Conservation (phyloP, 176 grass and related monocot species). For the Pharus latifolius region DNA sequence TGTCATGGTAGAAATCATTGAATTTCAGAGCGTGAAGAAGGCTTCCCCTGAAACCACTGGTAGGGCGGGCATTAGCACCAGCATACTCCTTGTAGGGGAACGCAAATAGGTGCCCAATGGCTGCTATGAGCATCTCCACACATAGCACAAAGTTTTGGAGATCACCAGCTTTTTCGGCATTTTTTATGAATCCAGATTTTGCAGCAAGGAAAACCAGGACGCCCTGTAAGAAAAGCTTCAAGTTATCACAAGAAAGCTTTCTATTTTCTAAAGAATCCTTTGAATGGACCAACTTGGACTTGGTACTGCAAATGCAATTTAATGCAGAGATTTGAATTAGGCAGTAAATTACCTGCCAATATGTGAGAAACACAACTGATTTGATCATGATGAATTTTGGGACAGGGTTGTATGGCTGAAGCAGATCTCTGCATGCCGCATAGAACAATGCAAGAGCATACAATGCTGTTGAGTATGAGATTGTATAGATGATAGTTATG, state of each 20-base stretch:
- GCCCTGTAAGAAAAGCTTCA: constrained; percentile 38
- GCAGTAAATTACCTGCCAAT: constrained; percentile 66
- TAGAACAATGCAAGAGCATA: constrained; percentile 79
- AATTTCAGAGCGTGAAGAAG: constrained; percentile 71
- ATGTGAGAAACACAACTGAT: constrained; percentile 82
- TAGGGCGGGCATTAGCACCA: constrained; percentile 52
- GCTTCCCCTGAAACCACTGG: constrained; percentile 55
- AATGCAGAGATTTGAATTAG: neutral
- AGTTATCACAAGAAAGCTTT: neutral
- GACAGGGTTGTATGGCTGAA: constrained; percentile 71
- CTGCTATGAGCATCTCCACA: constrained; percentile 83
- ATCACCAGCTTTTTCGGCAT: constrained; percentile 62
- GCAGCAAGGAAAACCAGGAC: constrained; percentile 85
- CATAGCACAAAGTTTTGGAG: constrained; percentile 81
- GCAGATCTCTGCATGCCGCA: constrained; percentile 71
- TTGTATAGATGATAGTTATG: constrained; percentile 74
- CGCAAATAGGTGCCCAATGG: constrained; percentile 47
- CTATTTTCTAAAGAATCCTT: neutral
- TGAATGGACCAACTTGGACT: neutral
- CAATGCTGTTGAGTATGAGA: constrained; percentile 69
- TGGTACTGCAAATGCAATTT: neutral
- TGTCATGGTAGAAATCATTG: constrained; percentile 87
- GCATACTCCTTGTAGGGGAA: constrained; percentile 80
- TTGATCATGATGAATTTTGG: constrained; percentile 91
- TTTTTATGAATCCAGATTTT: constrained; percentile 71